These are phyloP conservation scores for Pseudogymnoascus sp. DNA, from an alignment of 2,329 filamentous ascomycete species.

Conservation along the genomic window DNA sequence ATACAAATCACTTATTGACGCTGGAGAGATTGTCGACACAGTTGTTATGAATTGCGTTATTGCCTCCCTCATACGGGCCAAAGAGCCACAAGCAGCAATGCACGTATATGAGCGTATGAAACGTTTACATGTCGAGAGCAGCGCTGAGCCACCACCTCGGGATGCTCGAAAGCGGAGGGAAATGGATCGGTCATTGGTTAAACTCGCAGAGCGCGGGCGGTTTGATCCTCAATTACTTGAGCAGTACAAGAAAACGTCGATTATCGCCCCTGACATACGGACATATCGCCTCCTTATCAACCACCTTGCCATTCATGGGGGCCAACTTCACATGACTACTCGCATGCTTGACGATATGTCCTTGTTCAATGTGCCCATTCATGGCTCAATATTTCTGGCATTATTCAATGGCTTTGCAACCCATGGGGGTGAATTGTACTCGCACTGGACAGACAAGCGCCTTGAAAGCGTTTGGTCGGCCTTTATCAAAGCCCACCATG, in stretches of 20 bases:
- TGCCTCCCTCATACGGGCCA: slow-evolving; percentile 64
- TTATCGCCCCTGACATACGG: slow-evolving; percentile 63
- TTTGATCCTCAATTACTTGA: slow-evolving; percentile 47
- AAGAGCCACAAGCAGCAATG: slow-evolving; percentile 69
- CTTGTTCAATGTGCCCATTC: slow-evolving; percentile 55
- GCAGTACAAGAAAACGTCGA: slow-evolving; percentile 52
- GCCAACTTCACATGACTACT: slow-evolving; percentile 64
- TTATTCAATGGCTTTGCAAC: slow-evolving; percentile 74
- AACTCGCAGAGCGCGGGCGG: slow-evolving; percentile 48
- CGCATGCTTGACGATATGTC: slow-evolving; percentile 76
- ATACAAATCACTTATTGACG: slow-evolving; percentile 75
- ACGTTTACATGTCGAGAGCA: slow-evolving; percentile 24
- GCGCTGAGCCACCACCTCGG: slow-evolving; percentile 26
- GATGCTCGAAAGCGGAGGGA: slow-evolving; percentile 28
- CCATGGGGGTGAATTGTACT: slow-evolving; percentile 59
- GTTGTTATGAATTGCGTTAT: slow-evolving; percentile 82
- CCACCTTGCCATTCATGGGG: slow-evolving; percentile 60
- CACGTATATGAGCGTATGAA: slow-evolving; percentile 83
- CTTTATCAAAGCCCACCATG: slow-evolving; percentile 49
- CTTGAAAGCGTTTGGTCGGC: slow-evolving; percentile 61
- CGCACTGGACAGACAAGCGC: slow-evolving; percentile 64
- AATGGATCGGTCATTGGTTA: slow-evolving; percentile 49
- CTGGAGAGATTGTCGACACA: slow-evolving; percentile 82
- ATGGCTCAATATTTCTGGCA: slow-evolving; percentile 70
- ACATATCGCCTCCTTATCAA: slow-evolving; percentile 77